These are phyloP conservation scores for Colletotrichum sp. DNA, from an alignment of 2,329 filamentous ascomycete species.

Conservation along the genomic window DNA sequence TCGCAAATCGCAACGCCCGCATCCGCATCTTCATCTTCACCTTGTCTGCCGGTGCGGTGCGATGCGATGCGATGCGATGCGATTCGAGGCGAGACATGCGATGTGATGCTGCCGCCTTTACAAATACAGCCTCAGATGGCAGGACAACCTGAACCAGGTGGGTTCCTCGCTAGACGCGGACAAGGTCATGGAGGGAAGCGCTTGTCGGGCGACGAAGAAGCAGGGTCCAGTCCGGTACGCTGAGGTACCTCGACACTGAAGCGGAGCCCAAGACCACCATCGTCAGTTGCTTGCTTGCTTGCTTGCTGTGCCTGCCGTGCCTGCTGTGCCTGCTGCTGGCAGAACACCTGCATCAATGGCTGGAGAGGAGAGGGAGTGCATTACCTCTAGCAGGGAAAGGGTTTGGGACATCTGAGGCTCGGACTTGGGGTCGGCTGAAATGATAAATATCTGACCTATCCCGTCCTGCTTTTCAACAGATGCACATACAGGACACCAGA, in stretches of 20 bases:
- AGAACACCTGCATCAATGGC: neutral
- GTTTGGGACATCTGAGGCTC: neutral
- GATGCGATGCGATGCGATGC: neutral
- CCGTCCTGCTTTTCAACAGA: neutral
- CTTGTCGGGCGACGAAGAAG: neutral
- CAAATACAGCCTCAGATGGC: neutral
- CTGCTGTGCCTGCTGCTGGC: neutral
- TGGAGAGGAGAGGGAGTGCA: neutral
- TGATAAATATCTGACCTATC: neutral
- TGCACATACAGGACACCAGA: neutral
- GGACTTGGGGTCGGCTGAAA: neutral
- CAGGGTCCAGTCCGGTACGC: neutral
- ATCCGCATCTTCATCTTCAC: neutral
- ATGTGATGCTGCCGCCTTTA: neutral
- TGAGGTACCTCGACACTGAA: neutral
- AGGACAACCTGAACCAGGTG: neutral
- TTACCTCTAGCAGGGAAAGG: neutral
- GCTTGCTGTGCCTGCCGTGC: neutral
- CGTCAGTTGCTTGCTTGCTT: neutral
- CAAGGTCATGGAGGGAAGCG: neutral
- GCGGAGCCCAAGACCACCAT: neutral
- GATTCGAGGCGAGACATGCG: neutral
- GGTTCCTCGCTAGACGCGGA: neutral
- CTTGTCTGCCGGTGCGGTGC: neutral
- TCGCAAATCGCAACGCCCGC: neutral